These are phyloP conservation scores for Iberis pinnata DNA, from an alignment of 345 rosid genomes.

Conservation along the genomic window DNA sequence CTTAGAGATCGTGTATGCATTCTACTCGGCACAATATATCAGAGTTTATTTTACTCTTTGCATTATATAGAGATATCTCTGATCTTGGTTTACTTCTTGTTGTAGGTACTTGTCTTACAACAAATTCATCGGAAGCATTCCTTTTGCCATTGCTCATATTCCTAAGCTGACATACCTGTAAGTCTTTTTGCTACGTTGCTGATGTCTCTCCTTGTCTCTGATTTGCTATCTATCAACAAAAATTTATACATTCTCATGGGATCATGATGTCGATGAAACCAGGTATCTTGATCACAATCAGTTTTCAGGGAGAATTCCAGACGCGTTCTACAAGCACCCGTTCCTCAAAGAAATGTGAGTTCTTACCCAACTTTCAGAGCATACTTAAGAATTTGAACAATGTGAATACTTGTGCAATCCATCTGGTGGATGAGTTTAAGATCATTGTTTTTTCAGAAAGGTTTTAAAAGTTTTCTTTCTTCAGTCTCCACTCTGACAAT, in stretches of 20 bases:
- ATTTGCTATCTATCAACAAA: neutral
- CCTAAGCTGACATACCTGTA: conserved; percentile 77
- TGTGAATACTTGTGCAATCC: too few relatives aligned
- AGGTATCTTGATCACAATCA: conserved; percentile 97
- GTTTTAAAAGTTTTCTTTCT: neutral
- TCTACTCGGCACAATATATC: too few relatives aligned
- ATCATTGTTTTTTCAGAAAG: neutral
- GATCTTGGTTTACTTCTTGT: conserved; percentile 10
- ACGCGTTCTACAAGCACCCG: conserved; percentile 71
- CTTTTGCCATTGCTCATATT: conserved; percentile 61
- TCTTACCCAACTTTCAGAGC: too few relatives aligned
- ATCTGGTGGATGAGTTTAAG: too few relatives aligned
- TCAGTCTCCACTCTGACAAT: conserved; percentile 2
- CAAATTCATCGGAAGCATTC: conserved; percentile 74
- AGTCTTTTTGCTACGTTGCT: conserved; percentile 27
- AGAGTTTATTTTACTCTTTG: neutral
- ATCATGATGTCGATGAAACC: conserved; percentile 16
- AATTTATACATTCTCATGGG: conserved; percentile 9
- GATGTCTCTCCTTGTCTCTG: neutral
- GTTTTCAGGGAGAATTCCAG: conserved; percentile 80
- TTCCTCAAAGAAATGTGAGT: conserved; percentile 91
- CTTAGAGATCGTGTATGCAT: conserved; percentile 86
- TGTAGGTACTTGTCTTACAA: conserved; percentile 77
- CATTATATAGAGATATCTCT: neutral
- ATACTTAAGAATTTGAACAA: too few relatives aligned